These are phyloP conservation scores for Fusarium sp. DNA, from an alignment of 2,329 filamentous ascomycete species.

Conservation along the genomic window DNA sequence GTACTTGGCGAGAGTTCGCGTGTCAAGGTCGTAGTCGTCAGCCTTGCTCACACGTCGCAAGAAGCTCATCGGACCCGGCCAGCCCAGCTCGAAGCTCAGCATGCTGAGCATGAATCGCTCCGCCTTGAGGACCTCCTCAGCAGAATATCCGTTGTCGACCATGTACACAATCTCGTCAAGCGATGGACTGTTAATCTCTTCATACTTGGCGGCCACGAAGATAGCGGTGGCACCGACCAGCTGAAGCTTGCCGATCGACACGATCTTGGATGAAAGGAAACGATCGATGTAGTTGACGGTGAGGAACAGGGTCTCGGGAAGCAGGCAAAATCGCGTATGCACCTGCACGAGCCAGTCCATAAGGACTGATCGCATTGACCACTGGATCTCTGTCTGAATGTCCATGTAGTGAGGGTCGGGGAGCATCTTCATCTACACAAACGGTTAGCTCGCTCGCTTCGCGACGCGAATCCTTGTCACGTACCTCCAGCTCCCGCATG, in stretches of 20 bases:
- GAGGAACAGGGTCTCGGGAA: constrained; percentile 95
- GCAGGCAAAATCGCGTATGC: constrained; percentile 87
- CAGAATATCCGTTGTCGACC: constrained; percentile 91
- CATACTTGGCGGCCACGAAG: constrained; percentile 96
- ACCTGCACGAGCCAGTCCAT: constrained; percentile 99
- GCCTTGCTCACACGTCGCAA: constrained; percentile 97
- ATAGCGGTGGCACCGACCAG: constrained; percentile 96
- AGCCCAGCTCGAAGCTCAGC: constrained; percentile 94
- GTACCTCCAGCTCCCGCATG: constrained; percentile 88
- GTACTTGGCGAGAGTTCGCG: constrained; percentile 95
- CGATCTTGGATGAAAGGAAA: constrained; percentile 93
- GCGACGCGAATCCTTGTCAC: constrained; percentile 33
- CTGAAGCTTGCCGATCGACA: constrained; percentile 94
- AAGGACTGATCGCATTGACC: constrained; percentile 97
- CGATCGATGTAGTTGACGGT: constrained; percentile 97
- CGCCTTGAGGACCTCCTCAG: constrained; percentile 94
- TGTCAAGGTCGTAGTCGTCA: constrained; percentile 96
- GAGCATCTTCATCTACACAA: constrained; percentile 75
- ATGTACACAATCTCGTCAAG: constrained; percentile 97
- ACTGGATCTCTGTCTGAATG: constrained; percentile 95
- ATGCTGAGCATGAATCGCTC: constrained; percentile 98
- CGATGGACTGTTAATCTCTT: constrained; percentile 98
- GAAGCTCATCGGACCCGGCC: constrained; percentile 99
- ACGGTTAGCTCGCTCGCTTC: constrained; percentile 39
- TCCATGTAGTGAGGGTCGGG: constrained; percentile 98